phyloP scores from a whole-genome alignment of 2,329 filamentous ascomycete genomes.

The Fusarium caatingaense region DNA sequence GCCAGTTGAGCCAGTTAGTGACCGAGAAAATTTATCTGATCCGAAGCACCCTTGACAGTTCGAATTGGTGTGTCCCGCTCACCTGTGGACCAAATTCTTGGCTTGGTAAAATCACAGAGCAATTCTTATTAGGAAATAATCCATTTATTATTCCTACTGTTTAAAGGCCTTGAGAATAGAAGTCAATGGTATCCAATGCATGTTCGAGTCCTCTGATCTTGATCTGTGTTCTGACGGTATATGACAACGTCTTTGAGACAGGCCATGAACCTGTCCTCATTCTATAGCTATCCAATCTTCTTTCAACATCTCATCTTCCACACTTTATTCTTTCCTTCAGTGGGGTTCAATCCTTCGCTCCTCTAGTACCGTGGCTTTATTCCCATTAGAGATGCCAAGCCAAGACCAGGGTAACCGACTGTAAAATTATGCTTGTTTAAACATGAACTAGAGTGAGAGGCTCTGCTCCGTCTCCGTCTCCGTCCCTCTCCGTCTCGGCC shows the following conservation, averaged over 20 bases:
- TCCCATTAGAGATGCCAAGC: conserved; percentile 31
- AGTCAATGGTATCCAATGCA: too few relatives aligned
- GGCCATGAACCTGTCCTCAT: neutral
- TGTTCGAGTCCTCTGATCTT: neutral
- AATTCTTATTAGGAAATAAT: neutral
- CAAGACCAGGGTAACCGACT: neutral
- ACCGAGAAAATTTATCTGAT: conserved; percentile 53
- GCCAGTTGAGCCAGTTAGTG: conserved; percentile 5
- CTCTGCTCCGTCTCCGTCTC: conserved; percentile 23
- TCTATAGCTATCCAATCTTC: neutral
- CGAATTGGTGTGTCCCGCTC: conserved; percentile 5
- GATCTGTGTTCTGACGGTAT: neutral
- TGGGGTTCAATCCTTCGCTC: conserved; percentile 22
- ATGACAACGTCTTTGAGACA: neutral
- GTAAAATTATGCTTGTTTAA: conserved; percentile 39
- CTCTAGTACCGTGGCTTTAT: conserved; percentile 14
- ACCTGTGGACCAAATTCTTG: conserved; percentile 4
- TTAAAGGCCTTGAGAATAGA: neutral
- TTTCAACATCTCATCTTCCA: neutral
- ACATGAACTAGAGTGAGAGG: conserved; percentile 11
- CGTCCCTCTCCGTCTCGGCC: conserved; percentile 9
- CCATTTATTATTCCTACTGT: neutral
- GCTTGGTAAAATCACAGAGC: neutral
- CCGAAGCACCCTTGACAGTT: conserved; percentile 40
- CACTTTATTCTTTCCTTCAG: neutral